Evolutionary conservation across 495 filamentous ascomycete species (phyloP), one percentile per base, ranked within the genome.

Genomic region (Lasiosphaeriaceae sp.): DNA sequence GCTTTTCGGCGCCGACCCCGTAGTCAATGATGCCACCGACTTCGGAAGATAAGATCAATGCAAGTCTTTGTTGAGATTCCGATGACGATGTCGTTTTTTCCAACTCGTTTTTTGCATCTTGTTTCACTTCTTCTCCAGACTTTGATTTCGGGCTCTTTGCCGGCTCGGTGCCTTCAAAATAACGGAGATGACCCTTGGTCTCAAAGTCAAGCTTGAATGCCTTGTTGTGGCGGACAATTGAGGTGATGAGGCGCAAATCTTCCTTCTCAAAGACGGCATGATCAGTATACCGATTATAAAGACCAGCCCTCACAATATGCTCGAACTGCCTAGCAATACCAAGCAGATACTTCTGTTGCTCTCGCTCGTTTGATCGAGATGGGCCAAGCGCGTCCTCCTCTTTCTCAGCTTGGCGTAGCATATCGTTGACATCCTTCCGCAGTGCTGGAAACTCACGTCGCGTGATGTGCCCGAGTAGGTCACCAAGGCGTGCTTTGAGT

Each of bases 361-460:
- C 67, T 3, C 74, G 63, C 21, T 60, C 37, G 0, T 73, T 74
- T 0, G 69, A 63, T 0, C 82, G 65, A 8, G 76, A 64, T 0
- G 66, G 65, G 0, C 83, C 82, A 16, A 87, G 65, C 0, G 17
- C 50, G 0, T 69, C 43, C 16, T 77, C 66, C n/a, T 62, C 52
- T 1, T 63, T 47, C 54, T 74, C 66, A 11, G 59, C 14, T 4
- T 4, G 14, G n/a, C n/a, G 39, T 12, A 43, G n/a, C 39, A 61
- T 0, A 61, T 59, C 16, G 64, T 68, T 0, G 82, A 64, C 46
- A 67, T 69, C 17, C 70, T 69, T 14, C 47, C 68, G 66, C 1
- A 85, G 68, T 37, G 66, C 65, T 3, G 80, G 76, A 62, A 84
- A 86, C 52, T 75, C 78, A 0, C 68, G 66, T 6, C 71, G 65